Conservation (phyloP, 495 filamentous ascomycete genomes). For the Podospora conica region DNA sequence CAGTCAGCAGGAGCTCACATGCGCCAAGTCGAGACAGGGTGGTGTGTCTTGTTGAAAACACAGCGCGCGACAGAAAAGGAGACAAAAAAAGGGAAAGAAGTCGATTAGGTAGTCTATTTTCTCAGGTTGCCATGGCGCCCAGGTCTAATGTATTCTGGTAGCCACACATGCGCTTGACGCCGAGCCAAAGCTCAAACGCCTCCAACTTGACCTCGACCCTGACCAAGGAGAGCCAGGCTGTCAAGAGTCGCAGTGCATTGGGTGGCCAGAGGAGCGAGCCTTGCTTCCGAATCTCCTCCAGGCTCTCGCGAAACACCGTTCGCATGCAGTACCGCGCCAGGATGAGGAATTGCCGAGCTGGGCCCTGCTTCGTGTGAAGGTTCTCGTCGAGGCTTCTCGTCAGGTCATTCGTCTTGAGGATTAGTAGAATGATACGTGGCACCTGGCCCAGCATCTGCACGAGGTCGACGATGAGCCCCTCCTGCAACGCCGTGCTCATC, state of each 20-base stretch:
- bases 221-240: constrained; percentile 46
- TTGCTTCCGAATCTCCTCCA: constrained; percentile 55
- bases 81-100: neutral
- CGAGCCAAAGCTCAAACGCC: constrained; percentile 53
- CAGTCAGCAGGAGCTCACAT: neutral
- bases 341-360: constrained; percentile 85
- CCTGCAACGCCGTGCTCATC: constrained; percentile 74
- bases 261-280: constrained; percentile 44
- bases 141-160: constrained; percentile 8
- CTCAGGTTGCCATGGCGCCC: neutral
- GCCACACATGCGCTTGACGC: constrained; percentile 44
- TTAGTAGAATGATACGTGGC: constrained; percentile 84
- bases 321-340: constrained; percentile 87
- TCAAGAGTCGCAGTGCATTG: constrained; percentile 42
- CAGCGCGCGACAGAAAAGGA: neutral
- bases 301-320: constrained; percentile 80
- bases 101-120: neutral
- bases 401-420: constrained; percentile 97
- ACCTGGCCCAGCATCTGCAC: constrained; percentile 86
- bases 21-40: neutral
- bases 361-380: constrained; percentile 82
- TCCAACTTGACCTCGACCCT: constrained; percentile 50
- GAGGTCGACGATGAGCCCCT: constrained; percentile 80
- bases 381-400: constrained; percentile 92
- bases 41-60: neutral